Base-by-base conservation (phyloP, 371 early-diverging fungal species). In the Mucor sp. region DNA sequence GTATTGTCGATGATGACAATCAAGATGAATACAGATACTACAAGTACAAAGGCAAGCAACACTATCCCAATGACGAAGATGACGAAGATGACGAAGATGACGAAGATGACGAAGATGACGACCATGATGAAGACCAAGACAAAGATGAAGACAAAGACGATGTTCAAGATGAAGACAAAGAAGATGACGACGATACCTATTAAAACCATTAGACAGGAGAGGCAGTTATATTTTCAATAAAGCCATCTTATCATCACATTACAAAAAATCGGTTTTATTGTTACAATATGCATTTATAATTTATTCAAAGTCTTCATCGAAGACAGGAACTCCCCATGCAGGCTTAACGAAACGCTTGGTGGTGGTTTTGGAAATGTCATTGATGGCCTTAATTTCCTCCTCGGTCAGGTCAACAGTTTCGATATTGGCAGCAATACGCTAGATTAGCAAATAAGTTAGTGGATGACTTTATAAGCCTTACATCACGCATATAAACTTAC, bases 401-500 rank as follows among this genome's bases (percentile, higher is more conserved):
- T 76, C 66, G 11, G 74, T 44, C 28, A 87, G 65, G n/a, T 70
- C 79, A 19, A 83, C 53, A 48, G 68, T 64, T 2, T 79, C 70
- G 35, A 77, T 74, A 62, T 87, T 87, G 60, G 75, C 68, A n/a
- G 70, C 53, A 60, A 81, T 72, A 67, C 89, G 77, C 76, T 78
- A 41, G 12, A 62, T 4, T 28, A 12, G 21, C 33, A 33, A 7
- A 7, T 2, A 7, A 6, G 19, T 47, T 47, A 44, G 44, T 44
- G 17, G 19, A n/a, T 44, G 37, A 8, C 33, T 28, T 28, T 57
- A 12, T 32, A 32, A 21, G 35, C 8, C 37, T 44, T n/a, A n/a
- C 17, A 25, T 37, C 23, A 41, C 27, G 25, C 41, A 15, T 30
- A 30, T 30, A 30, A 39, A 27, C 66, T 62, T 81, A 81, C 82